Conservation (phyloP, 2,329 filamentous ascomycete species). For the Tolypocladium cylindrosporum region DNA sequence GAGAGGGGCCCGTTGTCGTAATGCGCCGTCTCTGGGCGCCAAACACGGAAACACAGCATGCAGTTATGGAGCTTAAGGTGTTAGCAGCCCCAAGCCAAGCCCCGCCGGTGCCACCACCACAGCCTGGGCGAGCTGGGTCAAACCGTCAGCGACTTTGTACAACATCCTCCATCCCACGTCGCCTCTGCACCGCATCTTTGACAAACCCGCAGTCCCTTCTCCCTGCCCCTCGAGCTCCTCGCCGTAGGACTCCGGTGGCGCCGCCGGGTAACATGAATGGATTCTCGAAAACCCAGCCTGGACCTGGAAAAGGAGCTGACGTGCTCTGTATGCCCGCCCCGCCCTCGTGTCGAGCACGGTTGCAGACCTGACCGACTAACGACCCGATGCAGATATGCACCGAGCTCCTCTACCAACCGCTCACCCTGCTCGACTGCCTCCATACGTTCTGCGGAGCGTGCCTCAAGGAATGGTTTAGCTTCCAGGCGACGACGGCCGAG, state of each 20-base stretch:
- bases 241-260: background rate
- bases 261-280: constrained; percentile 31
- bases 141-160: background rate
- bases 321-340: constrained; percentile 63
- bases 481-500: constrained; percentile 56
- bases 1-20: background rate
- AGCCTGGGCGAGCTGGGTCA: no score
- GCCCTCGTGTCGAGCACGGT: background rate
- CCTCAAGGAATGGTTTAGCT: constrained; percentile 90
- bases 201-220: background rate
- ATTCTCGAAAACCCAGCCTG: constrained; percentile 38
- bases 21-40: background rate
- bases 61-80: background rate
- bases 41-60: background rate
- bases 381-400: constrained; percentile 71
- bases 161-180: background rate
- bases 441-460: constrained; percentile 96
- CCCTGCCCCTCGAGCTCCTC: constrained; percentile 1
- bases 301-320: constrained; percentile 91
- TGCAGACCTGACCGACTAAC: constrained; percentile 1
- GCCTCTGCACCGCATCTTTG: background rate
- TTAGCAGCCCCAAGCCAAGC: background rate
- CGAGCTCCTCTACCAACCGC: constrained; percentile 82
- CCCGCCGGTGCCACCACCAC: background rate
- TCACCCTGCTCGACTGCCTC: constrained; percentile 85